phyloP scores from a whole-genome alignment of 129 eudicot species.

The Helianthus annuus region HanXRQr2.0-SUNRISE NC_035440.2:106385799-106386298 shows the following conservation, averaged over 20 bases:
- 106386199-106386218: too few species aligned
- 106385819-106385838: too few species aligned
- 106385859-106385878: conserved; percentile 1
- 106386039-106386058: background rate
- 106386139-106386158: conserved; percentile 20
- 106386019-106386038: conserved; percentile 1
- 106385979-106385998: conserved; percentile 40
- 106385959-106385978: conserved; percentile 55
- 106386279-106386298: too few species aligned
- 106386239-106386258: too few species aligned
- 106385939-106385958: conserved; percentile 48
- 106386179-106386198: too few species aligned
- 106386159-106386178: too few species aligned
- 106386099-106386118: conserved; percentile 58
- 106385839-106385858: conserved; percentile 1
- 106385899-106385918: conserved; percentile 46
- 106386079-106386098: conserved; percentile 35
- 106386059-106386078: background rate
- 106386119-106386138: conserved; percentile 73
- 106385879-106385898: background rate
- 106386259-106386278: too few species aligned
- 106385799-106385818: too few species aligned
- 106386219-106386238: too few species aligned
- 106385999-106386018: conserved; percentile 47
- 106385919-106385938: conserved; percentile 41